A percentile compares a stretch with the other conserved stretches of the same genome.
Evolutionary conservation across 2,329 filamentous ascomycete species (phyloP).

Genomic region (Fusarium hostae): DNA sequence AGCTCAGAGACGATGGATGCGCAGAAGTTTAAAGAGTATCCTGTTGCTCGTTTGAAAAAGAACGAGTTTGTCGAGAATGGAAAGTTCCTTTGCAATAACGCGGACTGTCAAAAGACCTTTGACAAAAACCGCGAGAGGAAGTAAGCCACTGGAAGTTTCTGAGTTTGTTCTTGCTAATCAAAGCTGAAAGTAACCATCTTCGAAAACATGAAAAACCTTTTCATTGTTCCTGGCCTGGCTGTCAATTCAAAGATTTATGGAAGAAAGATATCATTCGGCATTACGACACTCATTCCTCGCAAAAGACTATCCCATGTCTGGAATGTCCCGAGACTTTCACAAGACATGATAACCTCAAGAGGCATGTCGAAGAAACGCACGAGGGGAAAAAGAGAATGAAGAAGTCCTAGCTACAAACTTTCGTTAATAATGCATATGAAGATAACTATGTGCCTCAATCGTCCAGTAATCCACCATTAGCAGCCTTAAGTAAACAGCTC

Average conservation of each 20-base stretch:
- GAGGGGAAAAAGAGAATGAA: constrained; percentile 6
- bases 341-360: constrained; percentile 5
- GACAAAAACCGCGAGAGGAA: constrained; percentile 13
- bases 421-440: neutral
- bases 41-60: constrained; percentile 19
- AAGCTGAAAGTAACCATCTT: constrained; percentile 29
- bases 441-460: neutral
- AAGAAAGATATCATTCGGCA: constrained; percentile 31
- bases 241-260: neutral
- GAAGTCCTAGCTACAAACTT: neutral
- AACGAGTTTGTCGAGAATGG: constrained; percentile 27
- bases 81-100: constrained; percentile 18
- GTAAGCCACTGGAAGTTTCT: neutral
- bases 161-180: neutral
- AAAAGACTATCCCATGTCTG: neutral
- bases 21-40: constrained; percentile 15
- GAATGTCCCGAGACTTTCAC: constrained; percentile 7
- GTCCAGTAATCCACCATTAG: neutral
- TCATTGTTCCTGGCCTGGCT: constrained; percentile 14
- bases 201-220: constrained; percentile 33
- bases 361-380: constrained; percentile 18
- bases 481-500: neutral
- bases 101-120: constrained; percentile 11
- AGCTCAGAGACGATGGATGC: neutral
- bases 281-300: constrained; percentile 5